Conservation (phyloP, 371 early-diverging fungal genomes). For the Phascolomyces articulosus region DNA sequence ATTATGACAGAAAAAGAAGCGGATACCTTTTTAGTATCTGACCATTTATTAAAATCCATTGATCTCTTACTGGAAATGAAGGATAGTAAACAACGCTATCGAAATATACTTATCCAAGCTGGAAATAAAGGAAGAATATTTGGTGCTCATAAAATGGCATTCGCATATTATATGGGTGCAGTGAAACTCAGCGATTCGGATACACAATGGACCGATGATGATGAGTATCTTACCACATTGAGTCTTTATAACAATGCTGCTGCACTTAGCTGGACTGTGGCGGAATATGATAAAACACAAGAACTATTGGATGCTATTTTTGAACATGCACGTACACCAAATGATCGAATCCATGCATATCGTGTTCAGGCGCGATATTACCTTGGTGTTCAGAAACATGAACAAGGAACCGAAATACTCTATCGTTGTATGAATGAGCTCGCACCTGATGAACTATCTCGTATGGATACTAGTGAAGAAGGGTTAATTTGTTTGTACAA, state of each 20-base stretch:
- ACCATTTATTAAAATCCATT: constrained; percentile 43
- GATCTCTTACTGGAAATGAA: constrained; percentile 10
- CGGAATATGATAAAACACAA: constrained; percentile 35
- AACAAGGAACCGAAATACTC: constrained; percentile 26
- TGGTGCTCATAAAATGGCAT: constrained; percentile 46
- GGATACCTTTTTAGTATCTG: constrained; percentile 36
- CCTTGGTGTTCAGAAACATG: constrained; percentile 36
- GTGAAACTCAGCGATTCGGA: constrained; percentile 20
- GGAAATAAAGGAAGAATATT: constrained; percentile 36
- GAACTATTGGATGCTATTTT: constrained; percentile 29
- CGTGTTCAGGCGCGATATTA: constrained; percentile 39
- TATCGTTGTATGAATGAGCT: constrained; percentile 33
- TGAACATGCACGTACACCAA: constrained; percentile 24
- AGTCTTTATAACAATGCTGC: constrained; percentile 38
- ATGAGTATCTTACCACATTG: constrained; percentile 25
- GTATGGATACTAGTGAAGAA: constrained; percentile 10
- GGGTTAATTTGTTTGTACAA: constrained; percentile 24
- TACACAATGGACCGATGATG: constrained; percentile 21
- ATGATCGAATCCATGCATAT: constrained; percentile 39
- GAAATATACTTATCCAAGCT: constrained; percentile 33
- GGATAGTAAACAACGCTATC: constrained; percentile 25
- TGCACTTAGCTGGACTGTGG: constrained; percentile 40
- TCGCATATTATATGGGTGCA: constrained; percentile 33
- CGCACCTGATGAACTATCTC: constrained; percentile 11
- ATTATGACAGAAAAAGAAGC: neutral